Percentiles rank a stretch among this genome's conserved stretches.
Conservation (phyloP, 495 filamentous ascomycete species). For the Tuber microsphaerosporum region DNA sequence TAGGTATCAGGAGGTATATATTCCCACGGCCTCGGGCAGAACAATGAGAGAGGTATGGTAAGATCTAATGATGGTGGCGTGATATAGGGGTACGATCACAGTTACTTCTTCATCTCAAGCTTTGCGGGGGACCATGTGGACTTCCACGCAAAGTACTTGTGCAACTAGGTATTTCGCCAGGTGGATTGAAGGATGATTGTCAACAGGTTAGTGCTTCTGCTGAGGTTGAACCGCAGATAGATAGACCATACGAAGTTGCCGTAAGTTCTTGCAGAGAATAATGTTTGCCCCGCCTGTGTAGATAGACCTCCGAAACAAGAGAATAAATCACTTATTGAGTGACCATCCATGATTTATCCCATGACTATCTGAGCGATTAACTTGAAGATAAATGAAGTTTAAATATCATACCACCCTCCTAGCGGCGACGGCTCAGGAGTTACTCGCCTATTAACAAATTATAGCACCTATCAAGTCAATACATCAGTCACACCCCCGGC, state of each 20-base stretch:
- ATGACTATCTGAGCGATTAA: neutral
- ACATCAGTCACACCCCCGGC: neutral
- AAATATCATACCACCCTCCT: neutral
- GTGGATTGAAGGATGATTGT: neutral
- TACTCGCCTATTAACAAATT: neutral
- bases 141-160: constrained; percentile 78
- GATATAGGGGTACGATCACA: constrained; percentile 79
- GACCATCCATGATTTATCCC: neutral
- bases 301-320: neutral
- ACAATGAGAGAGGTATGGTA: neutral
- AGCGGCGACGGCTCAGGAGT: neutral
- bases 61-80: constrained; percentile 1
- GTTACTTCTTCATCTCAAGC: constrained; percentile 84
- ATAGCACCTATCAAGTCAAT: neutral
- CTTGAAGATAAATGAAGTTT: neutral
- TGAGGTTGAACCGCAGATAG: neutral
- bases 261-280: neutral
- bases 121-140: constrained; percentile 87
- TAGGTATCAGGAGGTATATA: constrained; percentile 66
- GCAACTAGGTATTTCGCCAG: constrained; percentile 46
- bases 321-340: neutral
- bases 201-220: neutral
- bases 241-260: neutral
- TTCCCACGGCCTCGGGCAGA: neutral
- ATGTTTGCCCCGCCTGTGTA: neutral